Conservation (phyloP, 2,329 filamentous ascomycete genomes). For the Pseudopithomyces maydicus region DNA sequence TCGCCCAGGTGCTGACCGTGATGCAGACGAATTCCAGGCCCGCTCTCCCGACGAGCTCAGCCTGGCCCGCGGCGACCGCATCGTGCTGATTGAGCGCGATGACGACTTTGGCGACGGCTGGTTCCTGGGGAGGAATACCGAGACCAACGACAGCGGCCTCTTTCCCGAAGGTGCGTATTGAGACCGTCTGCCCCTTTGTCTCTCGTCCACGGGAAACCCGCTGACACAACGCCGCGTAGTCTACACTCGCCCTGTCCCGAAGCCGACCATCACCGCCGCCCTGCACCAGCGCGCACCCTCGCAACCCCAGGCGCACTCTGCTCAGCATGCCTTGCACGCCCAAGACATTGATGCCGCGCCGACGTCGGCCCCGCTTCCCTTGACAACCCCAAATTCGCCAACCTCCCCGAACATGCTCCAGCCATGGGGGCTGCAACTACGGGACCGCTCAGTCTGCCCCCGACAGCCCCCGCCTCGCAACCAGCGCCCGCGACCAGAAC, state of each 20-base stretch:
- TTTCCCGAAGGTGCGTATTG: constrained; percentile 74
- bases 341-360: constrained; percentile 21
- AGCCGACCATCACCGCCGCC: constrained; percentile 38
- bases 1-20: constrained; percentile 12
- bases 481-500: constrained; percentile 22
- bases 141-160: constrained; percentile 74
- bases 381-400: constrained; percentile 20
- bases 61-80: constrained; percentile 80
- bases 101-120: constrained; percentile 89
- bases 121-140: constrained; percentile 77
- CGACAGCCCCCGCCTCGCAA: constrained; percentile 11
- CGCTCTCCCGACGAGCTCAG: constrained; percentile 92
- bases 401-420: constrained; percentile 23
- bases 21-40: constrained; percentile 84
- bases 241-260: constrained; percentile 66
- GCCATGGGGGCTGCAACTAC: constrained; percentile 23
- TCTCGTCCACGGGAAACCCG: not conserved
- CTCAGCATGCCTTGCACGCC: constrained; percentile 13
- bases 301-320: constrained; percentile 22
- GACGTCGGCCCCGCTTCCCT: constrained; percentile 21
- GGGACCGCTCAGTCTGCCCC: constrained; percentile 32
- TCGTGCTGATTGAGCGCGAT: constrained; percentile 82
- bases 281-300: constrained; percentile 38
- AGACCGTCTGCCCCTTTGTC: constrained; percentile 1
- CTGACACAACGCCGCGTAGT: constrained; percentile 48